These are phyloP conservation scores for Vaccinium corymbosum DNA, from an alignment of 148 eudicot species.

Conservation along the genomic window DNA sequence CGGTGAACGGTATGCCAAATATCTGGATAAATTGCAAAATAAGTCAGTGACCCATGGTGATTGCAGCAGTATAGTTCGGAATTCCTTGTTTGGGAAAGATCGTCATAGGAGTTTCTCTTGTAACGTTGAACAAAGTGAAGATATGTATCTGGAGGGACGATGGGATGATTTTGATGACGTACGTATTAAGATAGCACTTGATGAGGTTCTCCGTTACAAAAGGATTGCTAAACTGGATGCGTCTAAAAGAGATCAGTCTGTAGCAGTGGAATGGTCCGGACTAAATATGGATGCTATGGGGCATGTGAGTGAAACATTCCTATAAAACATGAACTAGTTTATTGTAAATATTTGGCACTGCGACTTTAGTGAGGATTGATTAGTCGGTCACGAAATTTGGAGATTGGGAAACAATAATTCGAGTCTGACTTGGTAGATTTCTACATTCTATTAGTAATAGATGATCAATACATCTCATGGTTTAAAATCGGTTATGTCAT, in stretches of 20 bases:
- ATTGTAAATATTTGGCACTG: background rate
- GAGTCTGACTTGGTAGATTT: no score
- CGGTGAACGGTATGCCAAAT: constrained; percentile 56
- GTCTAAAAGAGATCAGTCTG: constrained; percentile 37
- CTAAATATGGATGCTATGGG: constrained; percentile 23
- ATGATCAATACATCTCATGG: background rate
- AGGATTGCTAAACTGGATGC: constrained; percentile 38
- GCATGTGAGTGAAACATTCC: constrained; percentile 24
- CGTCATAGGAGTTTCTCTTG: constrained; percentile 20
- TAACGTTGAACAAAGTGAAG: constrained; percentile 27
- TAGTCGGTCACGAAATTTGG: no score
- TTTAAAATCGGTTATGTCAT: background rate
- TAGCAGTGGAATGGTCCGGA: constrained; percentile 34
- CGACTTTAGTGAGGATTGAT: background rate
- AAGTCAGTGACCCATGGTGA: constrained; percentile 19
- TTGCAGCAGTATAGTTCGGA: constrained; percentile 21
- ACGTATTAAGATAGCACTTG: constrained; percentile 49
- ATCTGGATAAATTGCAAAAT: constrained; percentile 38
- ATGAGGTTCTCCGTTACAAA: constrained; percentile 64
- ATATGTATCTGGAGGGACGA: constrained; percentile 22
- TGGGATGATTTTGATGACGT: constrained; percentile 79
- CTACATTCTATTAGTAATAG: background rate
- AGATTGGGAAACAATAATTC: no score
- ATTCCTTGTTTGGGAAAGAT: constrained; percentile 19
- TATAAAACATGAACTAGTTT: background rate